Base-by-base conservation (phyloP, 2,329 filamentous ascomycete genomes). In the Alternaria sp. region DNA sequence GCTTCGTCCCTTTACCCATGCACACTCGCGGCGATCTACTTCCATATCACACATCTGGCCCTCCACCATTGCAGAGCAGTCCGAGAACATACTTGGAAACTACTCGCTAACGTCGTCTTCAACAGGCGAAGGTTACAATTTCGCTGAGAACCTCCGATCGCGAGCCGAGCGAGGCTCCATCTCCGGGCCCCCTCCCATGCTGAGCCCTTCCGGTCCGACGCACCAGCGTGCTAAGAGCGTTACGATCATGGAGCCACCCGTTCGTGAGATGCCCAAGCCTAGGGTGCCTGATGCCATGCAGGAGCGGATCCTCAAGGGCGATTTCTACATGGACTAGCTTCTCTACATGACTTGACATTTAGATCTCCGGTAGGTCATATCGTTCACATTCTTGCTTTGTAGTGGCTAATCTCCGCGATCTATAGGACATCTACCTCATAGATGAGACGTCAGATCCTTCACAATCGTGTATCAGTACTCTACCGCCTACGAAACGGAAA, bases 231-330 rank as follows among this genome's bases (percentile, higher is more conserved):
- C 90, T 75, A 91, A 89, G 83, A 93, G 91, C 60, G 85, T 93
- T 62, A 83, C 87, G 23, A 81, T 85, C 66, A 86, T 88, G 85
- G 87, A 89, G 72, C 84, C 84, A 55, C 87, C 87, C 25, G 82
- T 82, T 6, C 82, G 82, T 59, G 81, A 86, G 69, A 85, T 85
- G 73, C 83, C 84, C 45, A 96, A 95, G 84, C 75, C 80, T 30
- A 81, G 80, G 67, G 80, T 82, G 26, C 94, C 95, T 28, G 96
- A 99, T 83, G 91, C 91, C 67, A 96, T 97, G 83, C 94, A 97
- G 81, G 96, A 99, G 86, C 89, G 96, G 70, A 98, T 99, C 74
- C 86, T 99, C 70, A 96, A 97, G 83, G 96, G 95, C 49, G 96
- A 99, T 77, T 98, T 99, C 75, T 96, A 96, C 84, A 97, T 98